Evolutionary conservation across 1,284 basidiomycete species (phyloP).

Genomic region (Xanthoconium separans): DNA sequence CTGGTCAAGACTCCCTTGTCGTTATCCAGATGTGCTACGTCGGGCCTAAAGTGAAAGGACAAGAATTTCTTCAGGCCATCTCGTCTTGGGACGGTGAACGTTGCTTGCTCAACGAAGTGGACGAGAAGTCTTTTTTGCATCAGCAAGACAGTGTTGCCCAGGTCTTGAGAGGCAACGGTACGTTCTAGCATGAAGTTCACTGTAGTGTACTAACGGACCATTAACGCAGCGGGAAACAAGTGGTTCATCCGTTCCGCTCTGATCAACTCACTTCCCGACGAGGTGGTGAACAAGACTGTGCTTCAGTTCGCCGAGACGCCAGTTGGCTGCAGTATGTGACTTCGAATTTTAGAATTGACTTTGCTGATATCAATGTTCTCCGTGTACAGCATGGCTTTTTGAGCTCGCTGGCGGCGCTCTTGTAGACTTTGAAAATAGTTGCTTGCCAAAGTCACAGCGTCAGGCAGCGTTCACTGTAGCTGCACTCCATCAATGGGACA

Average conservation of each 20-base stretch:
- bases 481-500: slow-evolving; percentile 90
- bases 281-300: slow-evolving; percentile 82
- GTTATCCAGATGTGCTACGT: slow-evolving; percentile 90
- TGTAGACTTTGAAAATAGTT: slow-evolving; percentile 68
- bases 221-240: slow-evolving; percentile 62
- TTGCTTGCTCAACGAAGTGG: slow-evolving; percentile 84
- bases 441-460: slow-evolving; percentile 74
- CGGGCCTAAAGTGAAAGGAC: slow-evolving; percentile 71
- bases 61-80: slow-evolving; percentile 78
- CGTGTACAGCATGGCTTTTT: slow-evolving; percentile 76
- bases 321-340: slow-evolving; percentile 78
- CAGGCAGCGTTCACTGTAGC: slow-evolving; percentile 78
- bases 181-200: slow-evolving; percentile 12
- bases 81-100: slow-evolving; percentile 82
- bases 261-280: slow-evolving; percentile 79
- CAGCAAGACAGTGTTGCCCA: slow-evolving; percentile 92
- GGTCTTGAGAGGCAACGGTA: slow-evolving; percentile 78
- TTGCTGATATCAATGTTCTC: neutral
- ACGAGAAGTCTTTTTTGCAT: slow-evolving; percentile 82
- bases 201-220: neutral
- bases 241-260: slow-evolving; percentile 88
- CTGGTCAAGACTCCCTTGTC: slow-evolving; percentile 76
- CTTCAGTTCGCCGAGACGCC: slow-evolving; percentile 77
- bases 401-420: slow-evolving; percentile 86
- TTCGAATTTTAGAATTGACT: neutral